Conservation (phyloP, 257 asterid genomes). For the Lycium barbarum region DNA sequence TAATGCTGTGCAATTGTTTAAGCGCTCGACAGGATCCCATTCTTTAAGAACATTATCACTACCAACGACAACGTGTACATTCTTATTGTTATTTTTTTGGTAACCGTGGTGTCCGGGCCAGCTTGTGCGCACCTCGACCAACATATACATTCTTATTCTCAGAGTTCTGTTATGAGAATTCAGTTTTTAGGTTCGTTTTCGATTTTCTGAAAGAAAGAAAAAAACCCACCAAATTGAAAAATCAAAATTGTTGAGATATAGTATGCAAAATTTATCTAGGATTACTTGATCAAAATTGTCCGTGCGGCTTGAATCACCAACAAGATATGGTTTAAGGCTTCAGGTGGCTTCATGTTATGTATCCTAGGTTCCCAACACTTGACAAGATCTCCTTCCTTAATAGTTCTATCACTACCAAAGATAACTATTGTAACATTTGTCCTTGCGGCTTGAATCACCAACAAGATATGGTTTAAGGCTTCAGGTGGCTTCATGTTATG, state of each 20-base stretch:
- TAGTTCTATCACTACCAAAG: slow-evolving; percentile 29
- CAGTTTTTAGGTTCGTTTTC: not conserved
- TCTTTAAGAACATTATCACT: not conserved
- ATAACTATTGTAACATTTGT: slow-evolving; percentile 20
- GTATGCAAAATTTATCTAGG: slow-evolving; percentile 14
- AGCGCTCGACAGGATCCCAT: not conserved
- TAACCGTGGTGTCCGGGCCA: not conserved
- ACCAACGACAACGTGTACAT: not conserved
- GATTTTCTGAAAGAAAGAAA: not conserved
- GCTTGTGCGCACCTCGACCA: not conserved
- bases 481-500: slow-evolving; percentile 4
- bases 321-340: slow-evolving; percentile 6
- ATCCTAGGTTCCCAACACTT: not conserved
- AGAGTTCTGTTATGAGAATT: not conserved
- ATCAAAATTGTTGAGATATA: not conserved
- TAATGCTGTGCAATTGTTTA: not conserved
- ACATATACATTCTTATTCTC: not conserved
- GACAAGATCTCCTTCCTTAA: slow-evolving; percentile 33
- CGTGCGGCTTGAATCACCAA: not conserved
- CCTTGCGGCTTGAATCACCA: not conserved
- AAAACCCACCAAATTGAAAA: not conserved
- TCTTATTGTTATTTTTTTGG: not conserved
- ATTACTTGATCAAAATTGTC: not conserved
- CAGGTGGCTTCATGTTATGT: slow-evolving; percentile 7
- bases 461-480: slow-evolving; percentile 7